Conservation (phyloP, 257 asterid species). For the Apocynum venetum region DNA sequence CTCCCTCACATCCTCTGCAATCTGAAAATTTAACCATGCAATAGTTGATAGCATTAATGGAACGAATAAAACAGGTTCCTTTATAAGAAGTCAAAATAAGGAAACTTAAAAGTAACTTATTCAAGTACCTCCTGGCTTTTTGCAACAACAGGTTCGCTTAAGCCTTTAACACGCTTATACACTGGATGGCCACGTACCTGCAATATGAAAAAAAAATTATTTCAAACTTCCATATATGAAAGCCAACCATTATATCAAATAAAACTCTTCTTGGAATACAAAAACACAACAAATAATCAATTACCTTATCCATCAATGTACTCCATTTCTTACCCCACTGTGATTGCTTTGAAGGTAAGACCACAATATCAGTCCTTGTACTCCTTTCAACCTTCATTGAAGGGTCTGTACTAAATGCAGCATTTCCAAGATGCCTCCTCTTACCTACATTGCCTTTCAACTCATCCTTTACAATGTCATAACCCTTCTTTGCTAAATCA, state of each 20-base stretch:
- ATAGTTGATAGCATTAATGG: not conserved
- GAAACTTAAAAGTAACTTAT: not conserved
- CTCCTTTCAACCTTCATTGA: conserved; percentile 62
- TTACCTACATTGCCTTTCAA: conserved; percentile 69
- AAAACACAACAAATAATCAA: conserved; percentile 9
- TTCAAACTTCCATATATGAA: not conserved
- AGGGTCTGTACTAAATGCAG: conserved; percentile 40
- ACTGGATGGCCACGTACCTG: conserved; percentile 78
- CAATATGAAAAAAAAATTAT: not conserved
- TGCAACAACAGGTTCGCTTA: conserved; percentile 74
- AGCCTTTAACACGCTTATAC: conserved; percentile 63
- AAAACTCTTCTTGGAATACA: not conserved
- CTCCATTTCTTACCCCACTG: conserved; percentile 84
- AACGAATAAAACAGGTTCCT: not conserved
- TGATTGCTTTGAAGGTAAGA: conserved; percentile 68
- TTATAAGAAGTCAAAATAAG: not conserved
- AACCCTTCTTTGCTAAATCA: conserved; percentile 81
- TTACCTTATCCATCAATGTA: conserved; percentile 72
- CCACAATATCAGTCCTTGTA: conserved; percentile 69
- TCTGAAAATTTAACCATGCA: conserved; percentile 35
- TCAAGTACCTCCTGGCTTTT: conserved; percentile 84
- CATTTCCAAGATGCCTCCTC: conserved; percentile 75
- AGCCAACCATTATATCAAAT: not conserved
- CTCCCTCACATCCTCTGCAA: conserved; percentile 90
- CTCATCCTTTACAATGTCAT: conserved; percentile 69